phyloP scores from a whole-genome alignment of 2,329 filamentous ascomycete genomes.

The Pseudogymnoascus sp. region DNA sequence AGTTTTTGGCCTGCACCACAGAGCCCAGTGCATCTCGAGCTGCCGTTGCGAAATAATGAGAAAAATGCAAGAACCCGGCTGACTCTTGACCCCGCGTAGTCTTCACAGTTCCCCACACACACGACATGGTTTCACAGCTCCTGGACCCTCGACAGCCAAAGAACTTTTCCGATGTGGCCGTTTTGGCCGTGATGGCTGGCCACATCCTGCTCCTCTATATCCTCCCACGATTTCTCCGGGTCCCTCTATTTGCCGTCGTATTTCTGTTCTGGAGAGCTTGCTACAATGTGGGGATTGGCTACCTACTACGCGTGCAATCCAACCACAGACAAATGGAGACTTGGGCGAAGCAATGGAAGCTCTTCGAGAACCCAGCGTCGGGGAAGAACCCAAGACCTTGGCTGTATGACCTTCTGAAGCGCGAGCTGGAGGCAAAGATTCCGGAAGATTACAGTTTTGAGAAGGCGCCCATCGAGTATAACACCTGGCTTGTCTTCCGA shows the following conservation, averaged over 20 bases:
- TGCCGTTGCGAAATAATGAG: neutral
- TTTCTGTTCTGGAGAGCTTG: conserved; percentile 89
- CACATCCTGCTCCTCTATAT: conserved; percentile 68
- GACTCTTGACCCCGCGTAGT: conserved; percentile 45
- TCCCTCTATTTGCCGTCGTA: conserved; percentile 69
- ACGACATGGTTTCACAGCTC: conserved; percentile 98
- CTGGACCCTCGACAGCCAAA: conserved; percentile 92
- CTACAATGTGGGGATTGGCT: conserved; percentile 92
- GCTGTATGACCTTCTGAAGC: conserved; percentile 76
- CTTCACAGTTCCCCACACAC: conserved; percentile 89
- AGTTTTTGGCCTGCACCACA: conserved; percentile 31
- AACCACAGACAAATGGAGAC: conserved; percentile 76
- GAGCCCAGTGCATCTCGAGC: neutral
- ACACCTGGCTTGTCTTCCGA: conserved; percentile 96
- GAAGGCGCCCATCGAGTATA: conserved; percentile 91
- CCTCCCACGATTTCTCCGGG: conserved; percentile 61
- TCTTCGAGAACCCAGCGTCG: conserved; percentile 78
- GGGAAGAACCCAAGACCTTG: conserved; percentile 75
- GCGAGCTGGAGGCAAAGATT: conserved; percentile 91
- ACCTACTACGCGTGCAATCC: conserved; percentile 82
- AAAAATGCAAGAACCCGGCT: conserved; percentile 10
- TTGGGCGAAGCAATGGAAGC: conserved; percentile 77
- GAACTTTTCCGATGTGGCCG: conserved; percentile 77
- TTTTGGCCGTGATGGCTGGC: conserved; percentile 67
- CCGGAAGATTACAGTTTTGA: conserved; percentile 90